Evolutionary conservation across 768 basidiomycete species (phyloP).

Genomic region (Cantharellus cinnabarinus): DNA sequence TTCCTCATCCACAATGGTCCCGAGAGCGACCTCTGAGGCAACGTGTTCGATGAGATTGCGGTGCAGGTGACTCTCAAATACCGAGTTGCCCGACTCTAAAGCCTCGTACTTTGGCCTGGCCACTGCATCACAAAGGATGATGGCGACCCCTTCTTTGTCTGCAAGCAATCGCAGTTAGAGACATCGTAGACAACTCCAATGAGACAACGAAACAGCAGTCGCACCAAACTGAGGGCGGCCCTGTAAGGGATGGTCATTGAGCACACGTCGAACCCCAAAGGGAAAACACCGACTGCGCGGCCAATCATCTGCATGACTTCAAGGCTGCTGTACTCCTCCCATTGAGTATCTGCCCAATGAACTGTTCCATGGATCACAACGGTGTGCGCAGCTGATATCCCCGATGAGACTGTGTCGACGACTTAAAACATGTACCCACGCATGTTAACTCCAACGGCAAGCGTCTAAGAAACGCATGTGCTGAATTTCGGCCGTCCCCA

Average conservation of each 20-base stretch:
- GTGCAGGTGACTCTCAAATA: conserved; percentile 75
- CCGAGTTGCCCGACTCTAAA: conserved; percentile 47
- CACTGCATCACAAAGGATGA: conserved; percentile 62
- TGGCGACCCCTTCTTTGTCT: conserved; percentile 70
- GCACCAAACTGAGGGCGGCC: conserved; percentile 82
- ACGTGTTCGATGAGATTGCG: conserved; percentile 71
- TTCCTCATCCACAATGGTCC: conserved; percentile 50
- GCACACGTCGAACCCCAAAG: background rate
- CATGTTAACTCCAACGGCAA: conserved; percentile 91
- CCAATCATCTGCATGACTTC: conserved; percentile 96
- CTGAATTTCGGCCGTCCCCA: background rate
- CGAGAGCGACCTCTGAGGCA: conserved; percentile 80
- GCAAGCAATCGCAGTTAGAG: background rate
- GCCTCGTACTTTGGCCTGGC: conserved; percentile 52
- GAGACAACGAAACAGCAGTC: conserved; percentile 5
- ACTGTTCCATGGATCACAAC: conserved; percentile 87
- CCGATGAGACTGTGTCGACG: no score
- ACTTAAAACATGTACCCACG: conserved; percentile 28
- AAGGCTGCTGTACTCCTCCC: conserved; percentile 72
- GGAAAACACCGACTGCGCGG: conserved; percentile 40
- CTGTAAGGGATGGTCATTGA: conserved; percentile 16
- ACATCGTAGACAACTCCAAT: background rate
- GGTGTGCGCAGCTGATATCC: conserved; percentile 56
- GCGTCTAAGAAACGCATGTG: conserved; percentile 31
- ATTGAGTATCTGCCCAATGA: conserved; percentile 45